These are phyloP conservation scores for Kodamaea laetipori DNA, from an alignment of 805 yeast species.

Conservation along the genomic window DNA sequence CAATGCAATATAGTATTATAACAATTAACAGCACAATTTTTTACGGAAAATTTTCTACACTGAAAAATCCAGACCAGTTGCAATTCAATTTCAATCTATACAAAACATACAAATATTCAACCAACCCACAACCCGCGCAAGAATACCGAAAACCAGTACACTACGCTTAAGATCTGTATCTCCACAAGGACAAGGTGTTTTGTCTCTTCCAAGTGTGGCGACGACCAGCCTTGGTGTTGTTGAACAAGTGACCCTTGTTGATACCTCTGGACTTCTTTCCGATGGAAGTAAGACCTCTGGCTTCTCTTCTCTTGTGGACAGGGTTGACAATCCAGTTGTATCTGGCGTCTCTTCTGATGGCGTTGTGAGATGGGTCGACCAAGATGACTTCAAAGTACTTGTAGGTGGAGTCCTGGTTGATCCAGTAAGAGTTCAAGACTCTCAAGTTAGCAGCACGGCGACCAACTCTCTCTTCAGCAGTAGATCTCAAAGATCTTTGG, in stretches of 20 bases:
- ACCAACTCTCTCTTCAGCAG: conserved; percentile 99
- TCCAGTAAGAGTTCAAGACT: conserved; percentile 99
- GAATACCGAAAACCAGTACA: conserved; percentile 8
- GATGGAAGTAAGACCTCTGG: conserved; percentile 97
- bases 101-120: conserved; percentile 10
- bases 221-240: conserved; percentile 98
- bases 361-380: conserved; percentile 97
- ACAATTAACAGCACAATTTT: no score
- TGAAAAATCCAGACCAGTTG: conserved; percentile 5
- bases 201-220: conserved; percentile 99
- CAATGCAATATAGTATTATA: no score
- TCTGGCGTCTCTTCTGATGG: conserved; percentile 97
- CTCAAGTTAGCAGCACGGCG: conserved; percentile 98
- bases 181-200: conserved; percentile 98
- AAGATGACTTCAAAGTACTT: conserved; percentile 98
- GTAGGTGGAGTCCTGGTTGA: conserved; percentile 99
- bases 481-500: conserved; percentile 97
- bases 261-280: conserved; percentile 99
- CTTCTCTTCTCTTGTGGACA: conserved; percentile 99
- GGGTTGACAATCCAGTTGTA: conserved; percentile 99
- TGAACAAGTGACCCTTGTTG: conserved; percentile 99
- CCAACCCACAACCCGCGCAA: conserved; percentile 12
- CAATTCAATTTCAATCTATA: conserved; percentile 8
- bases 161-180: conserved; percentile 84
- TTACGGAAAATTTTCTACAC: no score